phyloP scores from a whole-genome alignment of 2,329 filamentous ascomycete genomes.

The Coniella vitis region DNA sequence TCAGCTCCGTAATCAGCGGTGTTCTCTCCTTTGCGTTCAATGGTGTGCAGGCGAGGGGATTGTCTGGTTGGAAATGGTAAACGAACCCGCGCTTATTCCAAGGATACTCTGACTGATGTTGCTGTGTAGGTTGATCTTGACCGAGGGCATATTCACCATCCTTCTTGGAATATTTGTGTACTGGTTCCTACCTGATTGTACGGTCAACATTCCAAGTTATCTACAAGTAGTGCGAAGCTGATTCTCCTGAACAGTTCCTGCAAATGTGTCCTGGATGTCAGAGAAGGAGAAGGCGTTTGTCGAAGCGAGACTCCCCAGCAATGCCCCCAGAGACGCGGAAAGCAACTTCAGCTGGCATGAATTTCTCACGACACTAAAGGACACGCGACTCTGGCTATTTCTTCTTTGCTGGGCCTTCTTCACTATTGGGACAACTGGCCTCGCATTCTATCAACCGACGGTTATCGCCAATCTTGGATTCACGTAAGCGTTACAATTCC shows the following conservation, averaged over 20 bases:
- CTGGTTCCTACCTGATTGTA: constrained; percentile 48
- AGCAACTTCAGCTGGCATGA: constrained; percentile 33
- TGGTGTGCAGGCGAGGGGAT: constrained; percentile 28
- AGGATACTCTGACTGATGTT: constrained; percentile 37
- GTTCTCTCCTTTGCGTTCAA: constrained; percentile 38
- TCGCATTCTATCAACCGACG: constrained; percentile 36
- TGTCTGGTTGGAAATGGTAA: constrained; percentile 30
- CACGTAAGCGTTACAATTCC: constrained; percentile 26
- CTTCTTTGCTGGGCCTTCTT: constrained; percentile 38
- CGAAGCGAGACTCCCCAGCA: constrained; percentile 36
- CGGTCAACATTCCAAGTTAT: constrained; percentile 9
- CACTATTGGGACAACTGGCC: constrained; percentile 37
- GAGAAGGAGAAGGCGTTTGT: constrained; percentile 41
- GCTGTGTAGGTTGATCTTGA: constrained; percentile 38
- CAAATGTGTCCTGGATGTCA: constrained; percentile 37
- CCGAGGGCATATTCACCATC: constrained; percentile 25
- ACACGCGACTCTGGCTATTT: constrained; percentile 37
- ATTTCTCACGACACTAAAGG: constrained; percentile 31
- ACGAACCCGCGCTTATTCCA: background rate
- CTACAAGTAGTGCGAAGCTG: constrained; percentile 8
- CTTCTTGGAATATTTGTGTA: constrained; percentile 32
- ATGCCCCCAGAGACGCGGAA: constrained; percentile 34
- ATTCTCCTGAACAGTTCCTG: constrained; percentile 27
- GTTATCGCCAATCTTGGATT: constrained; percentile 34
- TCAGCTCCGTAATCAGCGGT: constrained; percentile 34